phyloP scores from a whole-genome alignment of 129 eudicot genomes.

The Saussurea involucrata region DNA sequence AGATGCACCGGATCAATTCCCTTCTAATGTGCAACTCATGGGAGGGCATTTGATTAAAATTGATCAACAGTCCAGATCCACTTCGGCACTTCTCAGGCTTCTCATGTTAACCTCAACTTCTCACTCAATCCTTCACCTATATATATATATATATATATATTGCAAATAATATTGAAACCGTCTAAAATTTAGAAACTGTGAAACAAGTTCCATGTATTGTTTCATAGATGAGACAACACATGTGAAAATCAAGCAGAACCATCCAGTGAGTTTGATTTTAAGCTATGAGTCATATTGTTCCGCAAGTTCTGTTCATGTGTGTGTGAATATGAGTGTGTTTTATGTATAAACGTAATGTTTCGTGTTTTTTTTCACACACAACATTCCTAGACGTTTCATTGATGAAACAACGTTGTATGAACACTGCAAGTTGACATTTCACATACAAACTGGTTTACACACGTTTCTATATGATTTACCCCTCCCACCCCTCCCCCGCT shows the following conservation, averaged over 20 bases:
- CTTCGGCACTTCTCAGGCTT: too few relatives aligned
- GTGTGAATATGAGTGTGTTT: not conserved
- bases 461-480: not conserved
- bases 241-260: not conserved
- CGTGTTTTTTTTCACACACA: not conserved
- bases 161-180: not conserved
- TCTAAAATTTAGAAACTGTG: not conserved
- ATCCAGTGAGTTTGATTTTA: not conserved
- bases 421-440: not conserved
- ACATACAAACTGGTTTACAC: not conserved
- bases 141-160: too few relatives aligned
- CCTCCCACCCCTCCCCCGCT: too few relatives aligned
- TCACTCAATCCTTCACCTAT: too few relatives aligned
- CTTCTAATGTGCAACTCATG: too few relatives aligned
- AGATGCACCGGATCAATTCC: too few relatives aligned
- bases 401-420: not conserved
- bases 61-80: too few relatives aligned
- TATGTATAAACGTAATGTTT: not conserved
- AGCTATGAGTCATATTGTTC: not conserved
- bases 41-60: too few relatives aligned
- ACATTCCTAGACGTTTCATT: not conserved
- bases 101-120: too few relatives aligned
- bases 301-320: not conserved
- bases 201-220: not conserved
- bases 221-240: not conserved